Conservation (phyloP, 495 filamentous ascomycete genomes). For the Apodospora peruviana region DNA sequence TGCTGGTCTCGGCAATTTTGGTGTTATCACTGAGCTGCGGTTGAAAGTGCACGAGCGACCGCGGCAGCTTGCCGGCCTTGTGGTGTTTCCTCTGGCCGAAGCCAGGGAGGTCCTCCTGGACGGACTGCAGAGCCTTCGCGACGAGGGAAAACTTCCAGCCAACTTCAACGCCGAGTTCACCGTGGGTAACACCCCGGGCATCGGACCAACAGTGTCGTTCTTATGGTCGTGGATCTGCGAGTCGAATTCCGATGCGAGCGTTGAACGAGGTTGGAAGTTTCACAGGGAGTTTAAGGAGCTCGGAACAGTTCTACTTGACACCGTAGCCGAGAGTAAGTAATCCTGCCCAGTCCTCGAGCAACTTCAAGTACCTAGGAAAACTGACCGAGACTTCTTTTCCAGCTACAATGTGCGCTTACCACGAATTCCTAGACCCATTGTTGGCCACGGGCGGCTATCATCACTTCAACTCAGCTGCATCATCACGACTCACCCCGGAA, state of each 20-base stretch:
- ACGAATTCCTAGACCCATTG: too few species aligned
- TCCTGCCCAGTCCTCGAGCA: background rate
- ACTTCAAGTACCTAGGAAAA: background rate
- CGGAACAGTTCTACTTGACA: slow-evolving; percentile 20
- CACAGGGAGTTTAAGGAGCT: slow-evolving; percentile 25
- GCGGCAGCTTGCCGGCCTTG: slow-evolving; percentile 27
- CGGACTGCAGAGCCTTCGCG: slow-evolving; percentile 14
- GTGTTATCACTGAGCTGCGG: too few species aligned
- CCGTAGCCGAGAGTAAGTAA: slow-evolving; percentile 19
- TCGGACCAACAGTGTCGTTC: slow-evolving; percentile 17
- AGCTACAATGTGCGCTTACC: too few species aligned
- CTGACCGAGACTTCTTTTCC: background rate
- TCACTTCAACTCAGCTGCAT: background rate
- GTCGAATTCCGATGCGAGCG: slow-evolving; percentile 10
- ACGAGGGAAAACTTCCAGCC: slow-evolving; percentile 16
- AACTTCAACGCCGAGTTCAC: slow-evolving; percentile 25
- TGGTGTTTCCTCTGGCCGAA: slow-evolving; percentile 21
- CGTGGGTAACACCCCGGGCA: slow-evolving; percentile 16
- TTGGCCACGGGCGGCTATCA: background rate
- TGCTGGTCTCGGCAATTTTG: too few species aligned
- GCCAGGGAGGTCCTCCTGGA: slow-evolving; percentile 16
- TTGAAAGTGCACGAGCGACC: slow-evolving; percentile 1
- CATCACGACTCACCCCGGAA: background rate
- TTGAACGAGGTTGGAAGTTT: slow-evolving; percentile 23
- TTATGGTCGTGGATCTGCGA: slow-evolving; percentile 28